Conservation (phyloP, 306 rosid species). For the Medicago lupulina region DNA sequence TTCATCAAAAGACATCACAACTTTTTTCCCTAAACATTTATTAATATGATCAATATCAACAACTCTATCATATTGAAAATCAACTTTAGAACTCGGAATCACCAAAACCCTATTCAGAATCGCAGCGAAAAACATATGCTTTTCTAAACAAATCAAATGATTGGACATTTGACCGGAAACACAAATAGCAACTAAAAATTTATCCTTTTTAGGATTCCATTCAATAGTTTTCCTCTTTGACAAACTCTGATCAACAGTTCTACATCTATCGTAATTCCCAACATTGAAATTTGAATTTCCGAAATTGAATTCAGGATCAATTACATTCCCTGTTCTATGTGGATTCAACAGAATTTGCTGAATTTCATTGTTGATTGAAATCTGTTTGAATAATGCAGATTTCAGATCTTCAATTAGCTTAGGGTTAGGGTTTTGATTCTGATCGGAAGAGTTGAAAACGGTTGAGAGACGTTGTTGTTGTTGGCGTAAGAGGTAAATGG, state of each 20-base stretch:
- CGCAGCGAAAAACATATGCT: constrained; percentile 95
- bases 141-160: constrained; percentile 94
- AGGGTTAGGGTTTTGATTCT: not conserved
- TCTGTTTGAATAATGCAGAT: constrained; percentile 63
- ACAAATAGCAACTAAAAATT: constrained; percentile 79
- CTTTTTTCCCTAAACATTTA: constrained; percentile 83
- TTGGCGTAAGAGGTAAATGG: constrained; percentile 69
- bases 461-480: constrained; percentile 66
- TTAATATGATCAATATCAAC: constrained; percentile 81
- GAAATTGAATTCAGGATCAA: constrained; percentile 45
- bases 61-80: constrained; percentile 72
- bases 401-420: constrained; percentile 54
- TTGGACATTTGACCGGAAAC: constrained; percentile 95
- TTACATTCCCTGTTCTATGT: constrained; percentile 54
- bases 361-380: constrained; percentile 73
- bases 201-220: constrained; percentile 78
- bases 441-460: constrained; percentile 56
- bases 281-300: constrained; percentile 48
- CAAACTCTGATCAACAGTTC: constrained; percentile 69
- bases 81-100: constrained; percentile 84
- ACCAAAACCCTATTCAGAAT: constrained; percentile 76
- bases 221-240: constrained; percentile 67
- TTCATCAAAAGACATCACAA: constrained; percentile 76
- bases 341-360: constrained; percentile 71
- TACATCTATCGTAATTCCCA: constrained; percentile 58